Base-by-base conservation (phyloP, 2,329 filamentous ascomycete genomes). In the Sporothrix inflata region DNA sequence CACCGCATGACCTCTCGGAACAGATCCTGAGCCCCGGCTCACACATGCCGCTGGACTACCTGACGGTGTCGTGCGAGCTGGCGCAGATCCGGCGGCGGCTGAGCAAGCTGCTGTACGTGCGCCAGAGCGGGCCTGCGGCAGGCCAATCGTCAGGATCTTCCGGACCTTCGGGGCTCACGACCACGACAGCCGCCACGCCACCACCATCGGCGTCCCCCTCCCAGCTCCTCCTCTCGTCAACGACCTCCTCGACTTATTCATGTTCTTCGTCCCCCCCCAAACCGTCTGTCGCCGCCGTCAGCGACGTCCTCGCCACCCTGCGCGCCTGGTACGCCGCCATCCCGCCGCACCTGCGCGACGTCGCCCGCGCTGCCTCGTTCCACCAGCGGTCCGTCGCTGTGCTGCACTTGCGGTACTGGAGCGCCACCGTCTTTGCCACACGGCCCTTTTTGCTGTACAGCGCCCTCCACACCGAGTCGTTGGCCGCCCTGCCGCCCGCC, bases 361-460 rank as follows among this genome's bases (percentile, higher is more conserved):
- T 72, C 21, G 65, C 73, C 5, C 75, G 73, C 14, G 76, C 74
- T 0, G 73, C 76, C 0, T 69, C 75, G 1, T 76, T 74, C 60
- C 77, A 78, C 70, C 72, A 75, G 61, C 76, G 77, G 9, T 76
- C 76, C 19, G 76, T 78, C 1, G 75, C 76, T 1, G 71, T 77
- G 4, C 72, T 79, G 27, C 77, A 77, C 24, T 72, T 77, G 27
- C 74, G 76, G 8, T 77, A 76, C 73, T 77, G 75, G 75, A 75
- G 74, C 70, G 69, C 72, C 30, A 70, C 73, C 34, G 68, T 77
- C 11, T 76, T 76, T 40, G 75, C 75, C 47, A 77, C 76, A 0
- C 75, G 76, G 1, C 85, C 88, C 38, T 79, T 79, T 47, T 66
- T 78, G 47, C 73, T 78, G 1, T 77, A 78, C 61, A 73, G 68